Base-by-base conservation (phyloP, 768 basidiomycete species). In the Boletus rex-veris region DNA sequence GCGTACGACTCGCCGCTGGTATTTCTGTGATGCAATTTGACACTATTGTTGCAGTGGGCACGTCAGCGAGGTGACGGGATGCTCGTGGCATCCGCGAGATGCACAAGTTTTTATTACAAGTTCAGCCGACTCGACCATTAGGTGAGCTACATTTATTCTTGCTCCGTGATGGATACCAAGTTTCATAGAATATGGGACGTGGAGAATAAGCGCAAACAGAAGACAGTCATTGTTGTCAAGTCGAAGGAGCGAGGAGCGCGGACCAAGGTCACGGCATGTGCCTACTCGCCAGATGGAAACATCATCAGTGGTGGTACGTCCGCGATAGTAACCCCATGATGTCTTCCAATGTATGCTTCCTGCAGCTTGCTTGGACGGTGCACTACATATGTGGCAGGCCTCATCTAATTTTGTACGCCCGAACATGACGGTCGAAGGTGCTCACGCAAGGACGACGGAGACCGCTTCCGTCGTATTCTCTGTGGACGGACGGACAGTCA, bases 111-210 rank as follows among this genome's bases (percentile, higher is more conserved):
- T 98, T 72, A 88, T 98, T 45, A 98, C 97, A 3, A 82, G 86
- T 56, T 96, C 93, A n/a, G 88, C 87, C 39, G 97, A 99, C 71
- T 94, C 92, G 1, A 98, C 97, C 0, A 89, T 99, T 50, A 83
- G 96, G 90, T 92, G 66, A 58, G 76, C 54, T 19, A 44, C n/a
- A 30, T 53, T 19, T 45, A 24, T 39, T 48, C 38, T 39, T 53
- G 10, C 42, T 33, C 43, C 16, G 39, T 41, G 16, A 36, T 7
- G 14, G 39, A 36, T 49, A 45, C 42, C 37, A 45, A 70, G 5
- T 19, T 28, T 51, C 38, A 18, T 55, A 95, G 94, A 55, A 89
- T 99, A 71, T 99, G 97, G 97, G 90, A 98, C 62, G 82, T 85
- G 33, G 89, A 92, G 67, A 86, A 93, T 64, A 91, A 86, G 69